Conservation (phyloP, 495 filamentous ascomycete genomes). For the Penicillium lagena region DNA sequence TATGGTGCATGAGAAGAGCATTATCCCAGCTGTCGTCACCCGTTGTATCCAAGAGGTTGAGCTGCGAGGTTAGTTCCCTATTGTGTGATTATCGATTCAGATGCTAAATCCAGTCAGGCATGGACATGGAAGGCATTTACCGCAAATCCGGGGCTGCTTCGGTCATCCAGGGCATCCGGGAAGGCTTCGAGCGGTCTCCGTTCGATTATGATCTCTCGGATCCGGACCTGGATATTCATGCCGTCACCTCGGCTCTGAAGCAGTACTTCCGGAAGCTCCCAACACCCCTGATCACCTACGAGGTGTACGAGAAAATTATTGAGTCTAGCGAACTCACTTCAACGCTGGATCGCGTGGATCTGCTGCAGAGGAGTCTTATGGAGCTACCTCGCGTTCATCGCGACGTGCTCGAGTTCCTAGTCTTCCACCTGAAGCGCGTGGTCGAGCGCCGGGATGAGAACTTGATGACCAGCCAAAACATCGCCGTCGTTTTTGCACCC, state of each 20-base stretch:
- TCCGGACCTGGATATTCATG: constrained; percentile 88
- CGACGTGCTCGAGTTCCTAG: constrained; percentile 85
- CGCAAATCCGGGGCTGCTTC: constrained; percentile 90
- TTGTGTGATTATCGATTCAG: not conserved
- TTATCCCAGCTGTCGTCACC: constrained; percentile 84
- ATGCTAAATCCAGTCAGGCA: constrained; percentile 47
- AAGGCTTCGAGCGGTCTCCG: constrained; percentile 75
- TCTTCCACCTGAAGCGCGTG: constrained; percentile 90
- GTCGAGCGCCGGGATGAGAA: constrained; percentile 78
- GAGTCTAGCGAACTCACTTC: constrained; percentile 52
- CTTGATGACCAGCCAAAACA: constrained; percentile 87
- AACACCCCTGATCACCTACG: constrained; percentile 83
- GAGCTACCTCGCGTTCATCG: constrained; percentile 75
- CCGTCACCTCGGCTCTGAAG: constrained; percentile 92
- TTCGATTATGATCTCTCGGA: constrained; percentile 84
- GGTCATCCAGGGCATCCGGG: constrained; percentile 78
- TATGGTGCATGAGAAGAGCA: constrained; percentile 80
- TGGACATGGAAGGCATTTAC: constrained; percentile 98
- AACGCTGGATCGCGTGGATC: constrained; percentile 47
- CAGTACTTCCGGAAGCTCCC: constrained; percentile 97
- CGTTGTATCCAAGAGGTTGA: constrained; percentile 98
- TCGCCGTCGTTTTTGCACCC: constrained; percentile 96
- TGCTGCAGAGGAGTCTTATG: constrained; percentile 63
- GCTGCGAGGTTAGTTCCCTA: constrained; percentile 52
- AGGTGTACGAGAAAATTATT: constrained; percentile 83